Base-by-base conservation (phyloP, 805 yeast genomes). In the Teunomyces atbi region DNA sequence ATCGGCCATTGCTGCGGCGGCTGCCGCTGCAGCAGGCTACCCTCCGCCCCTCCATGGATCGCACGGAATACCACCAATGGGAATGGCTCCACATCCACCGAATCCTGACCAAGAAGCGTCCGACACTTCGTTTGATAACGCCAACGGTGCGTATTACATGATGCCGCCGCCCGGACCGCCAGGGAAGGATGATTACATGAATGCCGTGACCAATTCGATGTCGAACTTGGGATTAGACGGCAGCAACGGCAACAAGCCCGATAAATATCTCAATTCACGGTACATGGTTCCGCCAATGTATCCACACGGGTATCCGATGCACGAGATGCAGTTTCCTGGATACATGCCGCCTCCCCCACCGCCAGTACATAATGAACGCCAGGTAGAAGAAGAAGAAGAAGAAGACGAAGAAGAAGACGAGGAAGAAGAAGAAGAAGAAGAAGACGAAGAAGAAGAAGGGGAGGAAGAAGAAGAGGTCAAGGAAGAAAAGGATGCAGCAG, bases 1-100 rank as follows among this genome's bases (percentile, higher is more conserved):
- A n/a, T 49, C 64, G 36, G 66, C 67, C 43, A 35, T 55, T 47
- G 62, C 66, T 6, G 63, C 62, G 21, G 62, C 62, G 3, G 56
- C 57, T 0, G 51, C 51, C 10, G 67, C 57, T 15, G 60, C 62
- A 19, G 62, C 58, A 5, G 60, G 58, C 8, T 52, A 49, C 34
- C 57, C 53, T 10, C 47, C 47, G 11, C 45, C 35, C 5, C 26
- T 36, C 11, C 39, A 27, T 13, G 27, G 43, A 1, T 34, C 37
- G 4, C 37, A 34, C n/a, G 37, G 37, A 19, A 34, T 34, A 15
- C 42, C 33, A 11, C 42, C 42, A 5, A 45, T 45, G 45, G 45
- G 45, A 12, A 37, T 45, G 41, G 45, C 45, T 20, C 45, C 45
- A 20, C 40, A 46, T 30, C 30, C 39, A 11, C 44, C 44, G 12